phyloP scores from a whole-genome alignment of 768 basidiomycete species.

The Leccinum subtestaceum region DNA sequence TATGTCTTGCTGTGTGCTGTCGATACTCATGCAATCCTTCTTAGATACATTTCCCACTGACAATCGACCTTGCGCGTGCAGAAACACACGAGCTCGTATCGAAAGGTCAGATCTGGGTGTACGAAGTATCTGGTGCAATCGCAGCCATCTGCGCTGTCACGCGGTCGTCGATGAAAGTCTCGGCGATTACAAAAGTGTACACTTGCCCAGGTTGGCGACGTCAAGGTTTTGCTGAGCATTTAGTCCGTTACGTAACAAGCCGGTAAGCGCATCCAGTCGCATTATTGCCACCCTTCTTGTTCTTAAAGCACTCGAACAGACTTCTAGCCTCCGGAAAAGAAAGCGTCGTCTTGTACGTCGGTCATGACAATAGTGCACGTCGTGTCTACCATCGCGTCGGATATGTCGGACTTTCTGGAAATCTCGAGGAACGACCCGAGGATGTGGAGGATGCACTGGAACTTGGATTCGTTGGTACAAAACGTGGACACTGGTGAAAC shows the following conservation, averaged over 20 bases:
- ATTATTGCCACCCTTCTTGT: not conserved
- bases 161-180: constrained; percentile 47
- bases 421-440: constrained; percentile 31
- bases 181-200: constrained; percentile 59
- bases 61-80: constrained; percentile 35
- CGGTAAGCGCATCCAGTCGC: constrained; percentile 31
- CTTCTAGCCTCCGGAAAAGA: constrained; percentile 44
- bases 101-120: constrained; percentile 52
- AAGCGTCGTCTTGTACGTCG: constrained; percentile 54
- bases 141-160: constrained; percentile 56
- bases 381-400: constrained; percentile 55
- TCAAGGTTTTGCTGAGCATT: constrained; percentile 47
- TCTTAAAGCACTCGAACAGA: constrained; percentile 19
- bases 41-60: constrained; percentile 47
- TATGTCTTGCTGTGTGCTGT: not conserved
- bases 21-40: constrained; percentile 4
- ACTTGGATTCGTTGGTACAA: constrained; percentile 47
- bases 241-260: constrained; percentile 47
- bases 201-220: constrained; percentile 46
- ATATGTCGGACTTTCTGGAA: constrained; percentile 44
- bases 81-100: constrained; percentile 49
- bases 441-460: constrained; percentile 50
- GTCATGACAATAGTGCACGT: constrained; percentile 47
- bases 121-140: constrained; percentile 40
- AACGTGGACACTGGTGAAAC: constrained; percentile 53